A percentile compares a stretch with the other conserved stretches of the same genome.
Evolutionary conservation across 208 protist genomes (phyloP).

Genomic region (Crithidia mellificae): DNA sequence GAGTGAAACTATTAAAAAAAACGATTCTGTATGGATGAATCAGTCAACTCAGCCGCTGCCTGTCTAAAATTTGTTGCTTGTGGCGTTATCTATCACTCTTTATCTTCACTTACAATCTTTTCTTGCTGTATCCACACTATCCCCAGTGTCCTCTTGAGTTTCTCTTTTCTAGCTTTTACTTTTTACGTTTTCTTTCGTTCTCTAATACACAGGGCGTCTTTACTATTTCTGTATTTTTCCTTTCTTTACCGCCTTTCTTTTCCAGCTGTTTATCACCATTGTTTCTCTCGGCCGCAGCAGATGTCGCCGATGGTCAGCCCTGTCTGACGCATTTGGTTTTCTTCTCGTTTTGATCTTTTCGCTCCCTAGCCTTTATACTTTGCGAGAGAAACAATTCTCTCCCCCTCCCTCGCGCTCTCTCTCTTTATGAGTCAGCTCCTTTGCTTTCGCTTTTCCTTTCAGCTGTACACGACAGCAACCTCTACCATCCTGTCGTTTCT

Average conservation of each 20-base stretch:
- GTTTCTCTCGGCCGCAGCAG: not conserved
- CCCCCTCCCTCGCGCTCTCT: no score
- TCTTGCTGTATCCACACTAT: not conserved
- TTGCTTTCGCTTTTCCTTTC: not conserved
- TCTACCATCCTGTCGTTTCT: not conserved
- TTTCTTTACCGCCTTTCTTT: no score
- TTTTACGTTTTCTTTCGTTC: not conserved
- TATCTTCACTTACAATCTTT: not conserved
- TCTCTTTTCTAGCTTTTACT: not conserved
- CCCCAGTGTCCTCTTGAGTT: not conserved
- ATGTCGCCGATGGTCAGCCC: not conserved
- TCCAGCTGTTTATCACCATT: no score
- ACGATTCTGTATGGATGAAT: no score
- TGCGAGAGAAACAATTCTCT: not conserved
- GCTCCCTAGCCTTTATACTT: not conserved
- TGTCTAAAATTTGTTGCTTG: no score
- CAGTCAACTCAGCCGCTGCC: no score
- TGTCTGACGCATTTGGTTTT: not conserved
- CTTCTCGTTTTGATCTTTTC: not conserved
- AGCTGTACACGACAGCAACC: not conserved
- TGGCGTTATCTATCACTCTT: no score
- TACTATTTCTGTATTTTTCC: no score
- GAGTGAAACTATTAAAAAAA: no score
- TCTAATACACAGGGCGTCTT: no score
- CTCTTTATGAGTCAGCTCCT: no score